Percentiles rank a stretch among this genome's conserved stretches.
Evolutionary conservation across 768 basidiomycete genomes (phyloP).

Genomic region (Lentinula detonsa): DNA sequence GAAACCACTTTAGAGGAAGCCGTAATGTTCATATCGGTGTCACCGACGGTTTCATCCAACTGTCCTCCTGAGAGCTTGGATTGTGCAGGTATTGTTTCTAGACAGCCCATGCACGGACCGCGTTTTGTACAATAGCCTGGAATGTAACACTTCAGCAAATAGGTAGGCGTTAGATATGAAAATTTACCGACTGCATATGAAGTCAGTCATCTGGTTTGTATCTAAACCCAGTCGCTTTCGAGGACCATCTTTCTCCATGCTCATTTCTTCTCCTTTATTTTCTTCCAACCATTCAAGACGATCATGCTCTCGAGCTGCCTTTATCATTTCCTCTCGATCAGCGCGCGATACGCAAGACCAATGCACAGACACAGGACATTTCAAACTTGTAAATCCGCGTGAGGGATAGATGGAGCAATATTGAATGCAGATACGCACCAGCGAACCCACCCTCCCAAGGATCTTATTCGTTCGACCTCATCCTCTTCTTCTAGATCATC

Average conservation of each 20-base stretch:
- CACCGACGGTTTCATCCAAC: conserved; percentile 18
- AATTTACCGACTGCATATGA: conserved; percentile 52
- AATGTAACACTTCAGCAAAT: background rate
- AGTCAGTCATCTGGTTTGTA: conserved; percentile 64
- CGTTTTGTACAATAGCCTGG: conserved; percentile 62
- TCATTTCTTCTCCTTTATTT: conserved; percentile 14
- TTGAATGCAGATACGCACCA: conserved; percentile 43
- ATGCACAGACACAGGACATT: conserved; percentile 72
- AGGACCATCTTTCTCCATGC: conserved; percentile 23
- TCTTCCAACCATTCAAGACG: conserved; percentile 28
- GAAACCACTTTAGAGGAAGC: conserved; percentile 9
- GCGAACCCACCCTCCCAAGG: conserved; percentile 77
- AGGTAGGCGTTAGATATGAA: background rate
- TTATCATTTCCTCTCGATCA: conserved; percentile 69
- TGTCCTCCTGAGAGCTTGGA: conserved; percentile 9
- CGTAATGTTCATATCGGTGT: conserved; percentile 21
- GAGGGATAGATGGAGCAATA: background rate
- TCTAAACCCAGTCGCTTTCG: conserved; percentile 41
- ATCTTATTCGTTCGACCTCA: conserved; percentile 41
- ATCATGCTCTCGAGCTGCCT: conserved; percentile 54
- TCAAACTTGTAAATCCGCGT: conserved; percentile 42
- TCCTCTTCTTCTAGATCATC: conserved; percentile 51
- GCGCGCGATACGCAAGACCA: conserved; percentile 66
- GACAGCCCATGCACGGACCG: conserved; percentile 74
- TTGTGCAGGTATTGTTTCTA: conserved; percentile 40